These are phyloP conservation scores for Sporothrix humicola DNA, from an alignment of 2,329 filamentous ascomycete genomes.

Conservation along the genomic window DNA sequence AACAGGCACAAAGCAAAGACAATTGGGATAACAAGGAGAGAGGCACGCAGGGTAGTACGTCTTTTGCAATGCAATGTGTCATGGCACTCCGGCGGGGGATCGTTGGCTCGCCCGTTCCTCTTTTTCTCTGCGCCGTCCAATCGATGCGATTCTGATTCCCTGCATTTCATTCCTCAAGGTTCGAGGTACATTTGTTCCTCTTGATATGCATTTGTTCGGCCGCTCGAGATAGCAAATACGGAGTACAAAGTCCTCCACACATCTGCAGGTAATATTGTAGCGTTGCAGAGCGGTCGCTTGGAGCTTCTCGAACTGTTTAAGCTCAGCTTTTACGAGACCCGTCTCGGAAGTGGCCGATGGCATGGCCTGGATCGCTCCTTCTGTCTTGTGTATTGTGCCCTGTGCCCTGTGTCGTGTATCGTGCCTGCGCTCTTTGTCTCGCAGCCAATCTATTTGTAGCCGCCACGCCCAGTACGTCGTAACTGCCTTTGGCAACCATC, in stretches of 20 bases:
- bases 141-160: constrained; percentile 8
- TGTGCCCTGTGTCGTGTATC: no score
- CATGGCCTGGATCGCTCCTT: constrained; percentile 17
- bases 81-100: constrained; percentile 7
- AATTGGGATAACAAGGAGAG: neutral
- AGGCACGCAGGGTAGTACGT: neutral
- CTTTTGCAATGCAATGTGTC: constrained; percentile 11
- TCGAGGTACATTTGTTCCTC: neutral
- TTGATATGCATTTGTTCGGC: constrained; percentile 3
- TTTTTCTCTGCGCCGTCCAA: neutral
- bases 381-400: neutral
- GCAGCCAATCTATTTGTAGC: constrained; percentile 1
- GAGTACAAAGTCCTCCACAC: neutral
- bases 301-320: neutral
- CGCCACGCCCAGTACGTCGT: neutral
- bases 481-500: neutral
- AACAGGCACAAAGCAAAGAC: neutral
- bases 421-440: neutral
- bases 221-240: neutral
- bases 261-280: neutral
- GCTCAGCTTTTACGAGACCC: neutral
- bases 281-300: neutral
- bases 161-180: neutral
- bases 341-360: constrained; percentile 32
- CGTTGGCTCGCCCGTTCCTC: neutral